A percentile compares a stretch with the other conserved stretches of the same genome.
Evolutionary conservation across 2,329 filamentous ascomycete genomes (phyloP).

Genomic region (Claviceps sp.): DNA sequence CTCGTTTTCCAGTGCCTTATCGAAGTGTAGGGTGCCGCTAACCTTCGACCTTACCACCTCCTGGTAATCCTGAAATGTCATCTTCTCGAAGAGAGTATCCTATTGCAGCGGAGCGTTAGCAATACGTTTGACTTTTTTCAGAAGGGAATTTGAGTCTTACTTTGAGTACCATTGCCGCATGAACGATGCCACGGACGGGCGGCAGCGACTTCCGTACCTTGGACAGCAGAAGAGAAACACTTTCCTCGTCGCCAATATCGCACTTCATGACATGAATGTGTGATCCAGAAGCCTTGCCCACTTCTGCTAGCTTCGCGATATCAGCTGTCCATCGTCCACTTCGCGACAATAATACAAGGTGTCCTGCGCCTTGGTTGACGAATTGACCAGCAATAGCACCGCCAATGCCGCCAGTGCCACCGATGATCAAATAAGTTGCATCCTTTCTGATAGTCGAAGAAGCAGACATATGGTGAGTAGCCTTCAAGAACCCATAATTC

Average conservation of each 20-base stretch:
- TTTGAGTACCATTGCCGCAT: constrained; percentile 30
- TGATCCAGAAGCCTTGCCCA: constrained; percentile 24
- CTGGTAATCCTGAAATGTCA: constrained; percentile 35
- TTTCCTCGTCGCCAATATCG: constrained; percentile 29
- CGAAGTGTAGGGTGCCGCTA: constrained; percentile 39
- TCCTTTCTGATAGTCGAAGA: constrained; percentile 19
- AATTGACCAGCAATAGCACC: constrained; percentile 35
- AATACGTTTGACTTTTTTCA: too few species aligned
- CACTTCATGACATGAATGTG: constrained; percentile 32
- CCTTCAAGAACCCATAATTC: constrained; percentile 1
- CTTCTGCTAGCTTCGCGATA: constrained; percentile 26
- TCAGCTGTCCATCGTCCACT: constrained; percentile 27
- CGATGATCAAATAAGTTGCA: constrained; percentile 36
- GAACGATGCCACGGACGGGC: constrained; percentile 30
- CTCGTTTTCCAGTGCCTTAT: constrained; percentile 26
- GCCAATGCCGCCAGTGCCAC: constrained; percentile 37
- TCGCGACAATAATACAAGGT: constrained; percentile 35
- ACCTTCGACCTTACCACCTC: constrained; percentile 38
- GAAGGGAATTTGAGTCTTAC: constrained; percentile 7
- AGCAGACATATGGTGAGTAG: constrained; percentile 10
- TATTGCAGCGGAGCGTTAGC: constrained; percentile 4
- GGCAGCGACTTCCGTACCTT: constrained; percentile 14
- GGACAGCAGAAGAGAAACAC: constrained; percentile 15
- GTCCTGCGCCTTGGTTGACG: constrained; percentile 32
- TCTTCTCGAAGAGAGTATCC: constrained; percentile 39